These are phyloP conservation scores for Ampelomyces quisqualis DNA, from an alignment of 2,329 filamentous ascomycete species.

Conservation along the genomic window DNA sequence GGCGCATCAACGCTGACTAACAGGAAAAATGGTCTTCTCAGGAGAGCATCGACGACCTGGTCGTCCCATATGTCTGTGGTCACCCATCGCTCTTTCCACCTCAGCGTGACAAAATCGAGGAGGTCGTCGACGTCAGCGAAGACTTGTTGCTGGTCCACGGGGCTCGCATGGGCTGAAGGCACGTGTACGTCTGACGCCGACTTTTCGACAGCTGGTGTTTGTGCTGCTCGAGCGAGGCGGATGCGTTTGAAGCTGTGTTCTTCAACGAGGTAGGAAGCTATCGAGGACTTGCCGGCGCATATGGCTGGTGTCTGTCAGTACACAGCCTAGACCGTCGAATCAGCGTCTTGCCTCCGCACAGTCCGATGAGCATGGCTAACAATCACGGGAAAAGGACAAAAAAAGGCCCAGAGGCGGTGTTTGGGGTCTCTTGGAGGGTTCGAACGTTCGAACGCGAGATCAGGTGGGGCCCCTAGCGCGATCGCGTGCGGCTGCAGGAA, in stretches of 20 bases:
- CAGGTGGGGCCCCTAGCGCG: conserved; percentile 10
- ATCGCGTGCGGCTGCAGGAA: conserved; percentile 24
- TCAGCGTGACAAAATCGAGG: conserved; percentile 79
- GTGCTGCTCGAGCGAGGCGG: conserved; percentile 53
- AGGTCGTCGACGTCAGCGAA: conserved; percentile 62
- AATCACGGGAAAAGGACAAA: background rate
- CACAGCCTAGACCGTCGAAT: background rate
- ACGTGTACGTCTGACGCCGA: conserved; percentile 45
- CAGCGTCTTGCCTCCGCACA: conserved; percentile 54
- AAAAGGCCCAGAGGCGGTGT: background rate
- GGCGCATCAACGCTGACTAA: conserved; percentile 91
- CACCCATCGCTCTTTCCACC: conserved; percentile 83
- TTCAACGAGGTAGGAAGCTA: conserved; percentile 82
- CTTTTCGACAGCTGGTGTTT: conserved; percentile 46
- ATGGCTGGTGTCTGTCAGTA: conserved; percentile 61
- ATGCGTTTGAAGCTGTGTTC: conserved; percentile 80
- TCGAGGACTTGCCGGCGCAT: conserved; percentile 87
- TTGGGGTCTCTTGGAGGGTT: background rate
- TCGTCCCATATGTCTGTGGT: conserved; percentile 80
- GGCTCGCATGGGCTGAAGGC: conserved; percentile 20
- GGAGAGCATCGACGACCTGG: conserved; percentile 69
- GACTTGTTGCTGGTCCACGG: conserved; percentile 37
- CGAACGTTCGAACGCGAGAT: conserved; percentile 4
- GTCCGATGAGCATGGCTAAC: conserved; percentile 67
- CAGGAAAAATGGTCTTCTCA: conserved; percentile 86